phyloP scores from a whole-genome alignment of 176 grass and related monocot genomes.

The Aechmea fasciata region DNA sequence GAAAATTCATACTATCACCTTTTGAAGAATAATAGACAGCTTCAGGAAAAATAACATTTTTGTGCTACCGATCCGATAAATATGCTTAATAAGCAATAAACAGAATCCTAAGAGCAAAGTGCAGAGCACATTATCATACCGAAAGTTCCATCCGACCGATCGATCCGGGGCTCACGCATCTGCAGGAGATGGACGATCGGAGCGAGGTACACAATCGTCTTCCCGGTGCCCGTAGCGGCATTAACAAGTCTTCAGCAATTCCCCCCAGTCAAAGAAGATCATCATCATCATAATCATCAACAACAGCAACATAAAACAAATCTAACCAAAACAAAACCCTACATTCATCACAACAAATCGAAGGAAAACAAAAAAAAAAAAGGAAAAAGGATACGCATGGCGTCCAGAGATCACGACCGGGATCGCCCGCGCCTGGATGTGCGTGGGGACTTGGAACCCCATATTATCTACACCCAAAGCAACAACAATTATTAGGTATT shows the following conservation, averaged over 20 bases:
- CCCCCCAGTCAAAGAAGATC: background rate
- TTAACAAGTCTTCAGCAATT: slow-evolving; percentile 67
- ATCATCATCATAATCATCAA: background rate
- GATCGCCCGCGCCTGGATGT: slow-evolving; percentile 83
- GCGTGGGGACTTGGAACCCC: slow-evolving; percentile 63
- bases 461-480: slow-evolving; percentile 56
- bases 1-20: too few species aligned
- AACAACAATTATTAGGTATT: background rate
- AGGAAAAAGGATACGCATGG: slow-evolving; percentile 53
- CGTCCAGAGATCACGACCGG: slow-evolving; percentile 71
- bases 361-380: background rate
- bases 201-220: slow-evolving; percentile 82
- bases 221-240: slow-evolving; percentile 89
- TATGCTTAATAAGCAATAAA: background rate
- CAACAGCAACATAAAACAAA: background rate
- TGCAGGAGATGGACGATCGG: slow-evolving; percentile 82
- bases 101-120: background rate
- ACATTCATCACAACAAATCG: background rate
- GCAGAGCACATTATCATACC: slow-evolving; percentile 28
- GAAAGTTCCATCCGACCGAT: slow-evolving; percentile 80
- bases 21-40: too few species aligned
- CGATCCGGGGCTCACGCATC: slow-evolving; percentile 67
- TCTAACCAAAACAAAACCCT: background rate
- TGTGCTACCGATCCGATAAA: background rate
- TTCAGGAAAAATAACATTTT: too few species aligned